phyloP scores from a whole-genome alignment of 2,329 filamentous ascomycete genomes.

The Penicillium italicum region DNA sequence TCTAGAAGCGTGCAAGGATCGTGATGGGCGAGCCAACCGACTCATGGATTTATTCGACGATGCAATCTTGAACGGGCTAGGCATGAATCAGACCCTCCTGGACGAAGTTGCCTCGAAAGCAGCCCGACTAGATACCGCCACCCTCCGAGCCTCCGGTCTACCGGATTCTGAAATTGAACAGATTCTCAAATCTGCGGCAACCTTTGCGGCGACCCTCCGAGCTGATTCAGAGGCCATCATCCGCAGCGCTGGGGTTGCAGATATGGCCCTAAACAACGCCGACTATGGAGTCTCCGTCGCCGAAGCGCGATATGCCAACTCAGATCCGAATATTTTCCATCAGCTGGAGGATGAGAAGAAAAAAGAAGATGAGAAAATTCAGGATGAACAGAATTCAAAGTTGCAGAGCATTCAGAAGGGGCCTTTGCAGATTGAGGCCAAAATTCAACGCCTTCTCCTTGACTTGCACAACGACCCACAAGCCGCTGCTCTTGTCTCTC shows the following conservation, averaged over 20 bases:
- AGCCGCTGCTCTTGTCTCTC: constrained; percentile 10
- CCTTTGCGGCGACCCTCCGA: constrained; percentile 40
- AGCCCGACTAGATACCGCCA: constrained; percentile 35
- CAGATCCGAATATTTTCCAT: constrained; percentile 41
- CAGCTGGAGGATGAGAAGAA: constrained; percentile 46
- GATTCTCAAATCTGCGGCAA: constrained; percentile 38
- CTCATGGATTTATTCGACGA: constrained; percentile 52
- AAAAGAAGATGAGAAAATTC: constrained; percentile 48
- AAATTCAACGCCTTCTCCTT: constrained; percentile 40
- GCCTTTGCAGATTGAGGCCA: constrained; percentile 36
- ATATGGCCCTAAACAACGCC: constrained; percentile 50
- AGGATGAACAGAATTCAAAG: constrained; percentile 41
- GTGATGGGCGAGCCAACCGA: constrained; percentile 48
- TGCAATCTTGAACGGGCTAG: constrained; percentile 49
- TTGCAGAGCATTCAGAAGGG: constrained; percentile 42
- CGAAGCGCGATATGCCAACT: constrained; percentile 47
- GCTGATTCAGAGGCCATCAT: constrained; percentile 47
- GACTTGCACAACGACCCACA: constrained; percentile 32
- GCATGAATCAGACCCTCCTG: constrained; percentile 50
- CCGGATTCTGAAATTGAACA: constrained; percentile 35
- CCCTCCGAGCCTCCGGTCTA: constrained; percentile 33
- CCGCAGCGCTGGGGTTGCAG: constrained; percentile 47
- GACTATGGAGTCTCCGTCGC: constrained; percentile 55
- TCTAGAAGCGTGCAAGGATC: constrained; percentile 48
- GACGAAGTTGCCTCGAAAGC: constrained; percentile 48